Base-by-base conservation (phyloP, 2,329 filamentous ascomycete species). In the Magnaporthiopsis rhizophila region DNA sequence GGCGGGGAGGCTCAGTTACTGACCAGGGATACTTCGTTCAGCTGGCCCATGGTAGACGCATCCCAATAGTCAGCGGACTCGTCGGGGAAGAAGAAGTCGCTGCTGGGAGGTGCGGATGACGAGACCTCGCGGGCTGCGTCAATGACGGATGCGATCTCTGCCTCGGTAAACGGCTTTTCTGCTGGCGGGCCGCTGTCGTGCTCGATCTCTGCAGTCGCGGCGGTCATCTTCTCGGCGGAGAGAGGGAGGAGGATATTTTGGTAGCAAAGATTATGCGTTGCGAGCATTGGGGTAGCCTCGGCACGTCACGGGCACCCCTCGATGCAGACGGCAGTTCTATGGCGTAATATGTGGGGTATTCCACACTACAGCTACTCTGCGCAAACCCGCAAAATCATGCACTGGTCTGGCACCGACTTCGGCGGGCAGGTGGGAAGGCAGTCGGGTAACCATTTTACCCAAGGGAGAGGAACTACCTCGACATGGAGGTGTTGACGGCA, bases 11-110 rank as follows among this genome's bases (percentile, higher is more conserved):
- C 45, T 15, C 45, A 64, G 32, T 28, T 70, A 82, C 83, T 76
- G 69, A 86, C 83, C 72, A 79, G 76, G 68, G 84, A 85, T 64
- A 78, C 75, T 68, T 81, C 73, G 69, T 80, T 86, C 64, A 86
- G 74, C 65, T 81, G 79, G 65, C 83, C 80, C 84, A 86, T 86
- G 68, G 79, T 82, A 66, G 78, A 74, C 59, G 80, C 78, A 77
- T 86, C 82, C 78, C 84, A 86, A 72, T 86, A 86, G 63, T 79
- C 75, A 58, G 83, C 81, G 58, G 75, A 77, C 67, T 77, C 71
- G 62, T 72, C 64, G 26, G 36, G 5, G 12, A 5, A 26, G 12
- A 5, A 26, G n/a, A 15, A 30, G 30, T 4, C 30, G 30, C 30
- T 26, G 34, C 36, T 30, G 21, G 45, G n/a, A 24, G 62, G 18